Percentiles rank a stretch among this genome's conserved stretches.
Conservation (phyloP, 108 stramenopile genomes). For the Nitzschia sp. region DNA sequence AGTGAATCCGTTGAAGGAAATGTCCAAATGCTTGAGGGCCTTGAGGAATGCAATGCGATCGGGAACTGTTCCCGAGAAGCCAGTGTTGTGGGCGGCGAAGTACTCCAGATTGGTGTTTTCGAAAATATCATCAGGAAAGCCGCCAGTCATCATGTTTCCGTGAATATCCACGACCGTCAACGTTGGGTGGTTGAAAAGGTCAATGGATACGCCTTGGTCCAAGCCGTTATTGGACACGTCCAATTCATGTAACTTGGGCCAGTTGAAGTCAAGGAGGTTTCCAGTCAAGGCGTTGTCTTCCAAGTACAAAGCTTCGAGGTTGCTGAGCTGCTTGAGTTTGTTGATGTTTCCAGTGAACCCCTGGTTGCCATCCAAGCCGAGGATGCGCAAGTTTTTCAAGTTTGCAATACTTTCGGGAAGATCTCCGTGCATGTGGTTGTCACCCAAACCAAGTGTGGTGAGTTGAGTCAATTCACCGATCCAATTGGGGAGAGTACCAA, state of each 20-base stretch:
- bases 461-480: conserved; percentile 25
- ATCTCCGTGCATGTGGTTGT: conserved; percentile 29
- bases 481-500: conserved; percentile 23
- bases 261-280: conserved; percentile 4
- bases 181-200: conserved; percentile 7
- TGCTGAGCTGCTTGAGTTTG: background rate
- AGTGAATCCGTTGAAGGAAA: conserved; percentile 29
- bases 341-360: conserved; percentile 18
- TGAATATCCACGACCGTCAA: conserved; percentile 28
- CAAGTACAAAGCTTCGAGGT: conserved; percentile 29
- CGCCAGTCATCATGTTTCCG: conserved; percentile 26
- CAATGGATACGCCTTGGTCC: background rate
- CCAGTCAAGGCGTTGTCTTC: conserved; percentile 27
- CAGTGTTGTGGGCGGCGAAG: conserved; percentile 21
- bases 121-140: conserved; percentile 21
- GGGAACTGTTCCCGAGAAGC: conserved; percentile 16
- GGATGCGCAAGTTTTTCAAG: conserved; percentile 13
- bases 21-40: conserved; percentile 33
- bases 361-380: conserved; percentile 21
- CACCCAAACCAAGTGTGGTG: conserved; percentile 23
- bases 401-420: conserved; percentile 29
- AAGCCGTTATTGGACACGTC: conserved; percentile 20
- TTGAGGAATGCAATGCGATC: conserved; percentile 20
- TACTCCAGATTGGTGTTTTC: conserved; percentile 18
- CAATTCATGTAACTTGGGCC: conserved; percentile 14